Evolutionary conservation across 2,329 filamentous ascomycete genomes (phyloP), one percentile per base, ranked within the genome.

Genomic region (Phialophora chinensis): DNA sequence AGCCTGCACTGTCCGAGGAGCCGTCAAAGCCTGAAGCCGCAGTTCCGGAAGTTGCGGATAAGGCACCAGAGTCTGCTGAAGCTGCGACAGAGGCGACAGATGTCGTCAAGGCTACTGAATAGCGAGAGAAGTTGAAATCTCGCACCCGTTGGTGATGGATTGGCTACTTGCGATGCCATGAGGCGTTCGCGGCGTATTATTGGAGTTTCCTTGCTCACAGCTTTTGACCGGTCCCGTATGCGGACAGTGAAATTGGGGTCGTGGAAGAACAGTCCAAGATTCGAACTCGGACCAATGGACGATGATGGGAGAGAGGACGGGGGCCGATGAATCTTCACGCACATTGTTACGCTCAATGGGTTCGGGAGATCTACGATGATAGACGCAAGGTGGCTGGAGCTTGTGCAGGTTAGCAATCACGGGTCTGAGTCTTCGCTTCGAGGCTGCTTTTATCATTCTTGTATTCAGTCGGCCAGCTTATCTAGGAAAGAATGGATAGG

Each of bases 81-180:
- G 71, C 65, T 35, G 68, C 71, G 42, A 60, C 63, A 8, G 71
- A 72, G 59, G 70, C 70, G n/a, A 56, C 55, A 12, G 71, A 72
- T 3, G 65, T 69, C 29, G 69, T 73, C 53, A 72, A 73, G 57
- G 64, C 70, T 3, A 55, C 67, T 11, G 71, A 71, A 12, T 73
- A 69, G 42, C 25, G 27, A 52, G 10, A 27, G 49, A 55, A 55
- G 29, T n/a, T 33, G 25, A 20, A 12, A 11, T n/a, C 2, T 31
- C 53, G 14, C 25, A 33, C 53, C 12, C 29, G 27, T 31, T 11
- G 8, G 53, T 31, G 29, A 55, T 55, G 29, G 53, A 55, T 35
- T 35, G 53, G 53, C 53, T 55, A 31, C 29, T 12, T 42, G 59
- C 59, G 25, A 61, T 38, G 35, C 33, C 25, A 35, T 61, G 23